Base-by-base conservation (phyloP, 192 early-diverging fungal species). In the Coemansia sp. region DNA sequence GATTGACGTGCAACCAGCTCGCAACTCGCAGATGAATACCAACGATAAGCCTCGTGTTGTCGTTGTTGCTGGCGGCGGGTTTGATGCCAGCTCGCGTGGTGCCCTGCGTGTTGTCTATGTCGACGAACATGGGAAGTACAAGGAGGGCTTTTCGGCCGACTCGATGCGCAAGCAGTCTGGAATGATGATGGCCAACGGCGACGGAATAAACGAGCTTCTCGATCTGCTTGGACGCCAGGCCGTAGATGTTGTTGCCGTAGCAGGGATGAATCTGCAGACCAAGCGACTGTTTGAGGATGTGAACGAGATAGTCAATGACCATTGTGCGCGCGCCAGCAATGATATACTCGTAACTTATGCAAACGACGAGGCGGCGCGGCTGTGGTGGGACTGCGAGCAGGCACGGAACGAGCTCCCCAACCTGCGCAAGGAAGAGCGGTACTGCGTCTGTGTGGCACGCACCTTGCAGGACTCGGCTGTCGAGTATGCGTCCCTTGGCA, bases 321-420 rank as follows among this genome's bases (percentile, higher is more conserved):
- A 87, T 57, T 72, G 74, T 52, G 23, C 61, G 19, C 84, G 85
- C 10, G 63, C 81, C 16, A 50, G 74, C 38, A 88, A 87, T 56
- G 83, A 87, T 44, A 63, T 87, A 2, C 5, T 82, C 7, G 85
- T 97, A 26, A 84, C 88, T 5, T 88, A 95, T 63, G 90, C 92
- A 10, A 88, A 92, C 56, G 97, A 99, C 81, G 94, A 96, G 65
- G 89, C 89, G 0, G 96, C 97, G 1, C 86, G 92, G 18, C 70
- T 97, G 9, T 95, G 87, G 73, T 93, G 93, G 76, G 91, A 92
- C 67, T 90, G 89, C 50, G 89, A 88, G 41, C 81, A 86, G 7
- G 92, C 83, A n/a, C 69, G 74, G 0, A 86, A 84, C 7, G 90
- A 95, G 71, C 91, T 92, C 64, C 89, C 90, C 2, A 87, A 87